A percentile compares a stretch with the other conserved stretches of the same genome.
Evolutionary conservation across 2,329 filamentous ascomycete species (phyloP).

Genomic region (Stagonosporopsis tanaceti): DNA sequence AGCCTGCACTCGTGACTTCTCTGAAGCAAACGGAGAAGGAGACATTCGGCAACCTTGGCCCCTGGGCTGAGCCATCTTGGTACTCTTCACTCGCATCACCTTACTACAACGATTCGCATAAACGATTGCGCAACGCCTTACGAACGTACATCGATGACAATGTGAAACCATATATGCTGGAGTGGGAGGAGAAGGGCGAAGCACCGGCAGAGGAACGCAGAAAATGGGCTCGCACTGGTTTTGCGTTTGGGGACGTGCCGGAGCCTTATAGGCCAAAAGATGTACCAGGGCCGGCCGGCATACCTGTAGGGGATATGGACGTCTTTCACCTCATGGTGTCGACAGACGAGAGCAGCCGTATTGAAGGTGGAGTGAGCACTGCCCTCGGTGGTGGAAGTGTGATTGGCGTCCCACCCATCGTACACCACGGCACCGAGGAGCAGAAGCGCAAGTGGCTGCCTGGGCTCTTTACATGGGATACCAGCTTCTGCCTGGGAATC

Average conservation of each 20-base stretch:
- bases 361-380: slow-evolving; percentile 66
- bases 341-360: slow-evolving; percentile 63
- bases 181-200: slow-evolving; percentile 66
- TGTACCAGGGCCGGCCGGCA: slow-evolving; percentile 49
- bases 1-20: slow-evolving; percentile 23
- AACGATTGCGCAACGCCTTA: slow-evolving; percentile 63
- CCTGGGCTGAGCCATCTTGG: slow-evolving; percentile 59
- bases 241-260: slow-evolving; percentile 55
- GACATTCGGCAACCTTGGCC: slow-evolving; percentile 47
- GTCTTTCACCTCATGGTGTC: slow-evolving; percentile 58
- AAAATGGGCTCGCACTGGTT: slow-evolving; percentile 53
- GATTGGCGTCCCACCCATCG: slow-evolving; percentile 70
- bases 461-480: slow-evolving; percentile 65
- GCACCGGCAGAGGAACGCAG: slow-evolving; percentile 57
- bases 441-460: slow-evolving; percentile 68
- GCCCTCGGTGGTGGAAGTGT: slow-evolving; percentile 66
- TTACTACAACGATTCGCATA: slow-evolving; percentile 71
- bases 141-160: slow-evolving; percentile 67
- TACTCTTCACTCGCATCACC: slow-evolving; percentile 60
- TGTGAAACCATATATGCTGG: slow-evolving; percentile 65
- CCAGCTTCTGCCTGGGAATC: slow-evolving; percentile 70
- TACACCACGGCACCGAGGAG: slow-evolving; percentile 67
- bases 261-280: slow-evolving; percentile 53
- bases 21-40: slow-evolving; percentile 37
- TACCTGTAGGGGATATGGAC: slow-evolving; percentile 48